Evolutionary conservation across 495 filamentous ascomycete species (phyloP).

Genomic region (Aspergillus bertholletiae): DNA sequence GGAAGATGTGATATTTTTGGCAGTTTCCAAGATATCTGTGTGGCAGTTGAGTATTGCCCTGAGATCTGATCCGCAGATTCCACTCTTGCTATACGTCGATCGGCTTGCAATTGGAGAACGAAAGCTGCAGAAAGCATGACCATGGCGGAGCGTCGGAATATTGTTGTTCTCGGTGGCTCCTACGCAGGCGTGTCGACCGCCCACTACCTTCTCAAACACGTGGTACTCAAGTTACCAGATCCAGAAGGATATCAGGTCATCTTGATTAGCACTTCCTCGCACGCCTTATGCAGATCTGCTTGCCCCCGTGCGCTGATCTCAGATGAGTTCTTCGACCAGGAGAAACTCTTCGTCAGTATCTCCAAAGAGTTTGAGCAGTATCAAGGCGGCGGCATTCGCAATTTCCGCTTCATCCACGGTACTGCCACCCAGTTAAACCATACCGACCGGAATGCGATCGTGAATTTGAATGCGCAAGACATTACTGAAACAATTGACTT

Average conservation of each 20-base stretch:
- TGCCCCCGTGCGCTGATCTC: slow-evolving; percentile 45
- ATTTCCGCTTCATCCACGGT: slow-evolving; percentile 37
- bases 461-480: slow-evolving; percentile 8
- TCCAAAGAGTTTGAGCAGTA: slow-evolving; percentile 39
- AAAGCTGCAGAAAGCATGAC: neutral
- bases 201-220: slow-evolving; percentile 52
- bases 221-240: slow-evolving; percentile 36
- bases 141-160: slow-evolving; percentile 20
- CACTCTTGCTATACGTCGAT: neutral
- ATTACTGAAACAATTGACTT: slow-evolving; percentile 24
- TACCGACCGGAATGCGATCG: slow-evolving; percentile 21
- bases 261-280: slow-evolving; percentile 40
- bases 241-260: slow-evolving; percentile 28
- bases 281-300: slow-evolving; percentile 44
- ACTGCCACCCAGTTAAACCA: slow-evolving; percentile 31
- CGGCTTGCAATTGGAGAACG: neutral
- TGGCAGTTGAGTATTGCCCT: no score
- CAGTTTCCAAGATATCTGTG: no score
- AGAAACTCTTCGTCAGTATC: slow-evolving; percentile 47
- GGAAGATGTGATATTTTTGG: neutral
- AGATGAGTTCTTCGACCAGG: slow-evolving; percentile 37
- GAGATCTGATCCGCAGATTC: neutral
- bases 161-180: slow-evolving; percentile 52
- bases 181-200: slow-evolving; percentile 48
- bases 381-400: slow-evolving; percentile 5